These are phyloP conservation scores for Botrytis deweyae DNA, from an alignment of 2,329 filamentous ascomycete genomes.

Conservation along the genomic window DNA sequence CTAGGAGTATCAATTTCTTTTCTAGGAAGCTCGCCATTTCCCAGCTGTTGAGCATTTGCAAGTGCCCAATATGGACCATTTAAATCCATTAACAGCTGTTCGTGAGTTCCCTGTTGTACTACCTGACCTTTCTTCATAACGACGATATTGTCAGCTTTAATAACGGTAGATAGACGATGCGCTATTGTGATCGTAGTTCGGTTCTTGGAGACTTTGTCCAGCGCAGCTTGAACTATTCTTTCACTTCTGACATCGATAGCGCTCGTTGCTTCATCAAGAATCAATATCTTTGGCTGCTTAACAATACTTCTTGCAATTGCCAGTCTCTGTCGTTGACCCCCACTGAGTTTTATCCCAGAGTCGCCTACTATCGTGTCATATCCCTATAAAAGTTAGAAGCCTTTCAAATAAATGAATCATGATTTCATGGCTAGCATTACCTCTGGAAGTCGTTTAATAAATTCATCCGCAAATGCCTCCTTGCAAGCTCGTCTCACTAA, in stretches of 20 bases:
- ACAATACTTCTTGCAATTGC: slow-evolving; percentile 64
- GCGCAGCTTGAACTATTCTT: slow-evolving; percentile 82
- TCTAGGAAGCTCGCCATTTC: background rate
- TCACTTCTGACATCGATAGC: slow-evolving; percentile 82
- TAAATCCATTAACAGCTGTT: slow-evolving; percentile 57
- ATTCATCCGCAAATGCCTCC: slow-evolving; percentile 57
- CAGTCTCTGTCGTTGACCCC: slow-evolving; percentile 72
- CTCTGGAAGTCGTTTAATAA: slow-evolving; percentile 53
- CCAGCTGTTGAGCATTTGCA: slow-evolving; percentile 60
- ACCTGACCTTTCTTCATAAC: slow-evolving; percentile 74
- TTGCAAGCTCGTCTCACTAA: slow-evolving; percentile 47
- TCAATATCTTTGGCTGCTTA: slow-evolving; percentile 55
- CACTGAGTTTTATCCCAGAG: slow-evolving; percentile 72
- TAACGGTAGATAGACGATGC: slow-evolving; percentile 83
- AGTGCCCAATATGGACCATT: slow-evolving; percentile 66
- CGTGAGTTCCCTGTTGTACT: slow-evolving; percentile 73
- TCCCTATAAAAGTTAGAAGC: slow-evolving; percentile 41
- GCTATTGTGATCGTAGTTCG: slow-evolving; percentile 93
- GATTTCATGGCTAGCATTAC: background rate
- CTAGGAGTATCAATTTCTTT: background rate
- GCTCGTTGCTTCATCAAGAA: slow-evolving; percentile 62
- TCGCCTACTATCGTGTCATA: slow-evolving; percentile 75
- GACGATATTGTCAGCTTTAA: slow-evolving; percentile 84
- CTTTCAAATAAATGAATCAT: background rate
- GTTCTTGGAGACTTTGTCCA: slow-evolving; percentile 77